These are phyloP conservation scores for Botryotinia globosa DNA, from an alignment of 2,329 filamentous ascomycete genomes.

Conservation along the genomic window DNA sequence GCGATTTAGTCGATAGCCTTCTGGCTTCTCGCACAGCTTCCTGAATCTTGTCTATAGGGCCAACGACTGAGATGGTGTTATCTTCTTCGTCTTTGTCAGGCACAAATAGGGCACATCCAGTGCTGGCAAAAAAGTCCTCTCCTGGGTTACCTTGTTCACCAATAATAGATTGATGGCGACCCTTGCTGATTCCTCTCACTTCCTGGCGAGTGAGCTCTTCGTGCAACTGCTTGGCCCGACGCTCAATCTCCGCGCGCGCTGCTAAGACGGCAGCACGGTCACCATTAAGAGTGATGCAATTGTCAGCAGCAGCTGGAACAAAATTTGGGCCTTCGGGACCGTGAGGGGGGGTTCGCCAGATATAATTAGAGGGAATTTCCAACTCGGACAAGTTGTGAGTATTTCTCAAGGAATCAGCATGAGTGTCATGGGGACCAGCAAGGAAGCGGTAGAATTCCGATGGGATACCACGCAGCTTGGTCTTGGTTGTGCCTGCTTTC, in stretches of 20 bases:
- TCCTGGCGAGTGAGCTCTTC: conserved; percentile 57
- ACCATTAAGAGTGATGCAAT: conserved; percentile 80
- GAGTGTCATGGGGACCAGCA: conserved; percentile 70
- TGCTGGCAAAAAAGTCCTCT: conserved; percentile 85
- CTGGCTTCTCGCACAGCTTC: conserved; percentile 78
- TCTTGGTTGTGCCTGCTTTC: conserved; percentile 75
- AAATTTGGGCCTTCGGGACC: conserved; percentile 69
- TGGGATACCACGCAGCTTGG: conserved; percentile 79
- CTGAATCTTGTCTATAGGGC: conserved; percentile 70
- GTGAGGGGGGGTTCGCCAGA: conserved; percentile 59
- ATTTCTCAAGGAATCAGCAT: conserved; percentile 65
- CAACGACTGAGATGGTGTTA: conserved; percentile 78
- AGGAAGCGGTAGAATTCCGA: conserved; percentile 96
- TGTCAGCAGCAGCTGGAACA: conserved; percentile 63
- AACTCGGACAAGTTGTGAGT: conserved; percentile 72
- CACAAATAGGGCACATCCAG: conserved; percentile 84
- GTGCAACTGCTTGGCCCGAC: conserved; percentile 71
- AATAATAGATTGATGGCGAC: conserved; percentile 91
- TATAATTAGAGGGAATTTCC: conserved; percentile 78
- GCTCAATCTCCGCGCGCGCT: conserved; percentile 77
- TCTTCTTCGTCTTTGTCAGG: conserved; percentile 69
- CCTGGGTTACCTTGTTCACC: conserved; percentile 76
- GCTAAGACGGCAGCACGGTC: conserved; percentile 80
- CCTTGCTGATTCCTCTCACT: conserved; percentile 77
- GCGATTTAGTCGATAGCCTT: conserved; percentile 83